These are phyloP conservation scores for Saturnispora dispora DNA, from an alignment of 805 yeast species.

Conservation along the genomic window DNA sequence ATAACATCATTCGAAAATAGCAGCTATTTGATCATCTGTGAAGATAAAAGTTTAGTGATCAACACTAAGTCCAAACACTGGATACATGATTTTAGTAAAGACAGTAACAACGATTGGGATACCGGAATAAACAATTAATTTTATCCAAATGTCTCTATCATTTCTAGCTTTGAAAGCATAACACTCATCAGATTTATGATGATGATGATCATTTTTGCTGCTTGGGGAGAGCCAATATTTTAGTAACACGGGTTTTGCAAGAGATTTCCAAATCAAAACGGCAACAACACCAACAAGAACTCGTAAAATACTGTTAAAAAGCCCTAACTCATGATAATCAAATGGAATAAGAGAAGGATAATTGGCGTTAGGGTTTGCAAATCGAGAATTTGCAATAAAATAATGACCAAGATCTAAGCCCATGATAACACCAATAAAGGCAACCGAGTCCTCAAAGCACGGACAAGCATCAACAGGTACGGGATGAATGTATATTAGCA, in stretches of 20 bases:
- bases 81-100: conserved; percentile 3
- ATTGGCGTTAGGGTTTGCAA: conserved; percentile 8
- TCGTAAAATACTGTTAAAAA: conserved; percentile 35
- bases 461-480: conserved; percentile 92
- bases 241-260: conserved; percentile 60
- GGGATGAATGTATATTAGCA: conserved; percentile 59
- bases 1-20: neutral
- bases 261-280: conserved; percentile 65
- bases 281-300: conserved; percentile 50
- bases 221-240: conserved; percentile 36
- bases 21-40: neutral
- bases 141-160: conserved; percentile 68
- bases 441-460: conserved; percentile 90
- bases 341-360: conserved; percentile 32
- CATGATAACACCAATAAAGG: conserved; percentile 78
- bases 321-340: conserved; percentile 34
- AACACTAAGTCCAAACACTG: conserved; percentile 1
- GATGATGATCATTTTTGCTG: neutral
- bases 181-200: conserved; percentile 15
- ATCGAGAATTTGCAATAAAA: conserved; percentile 18
- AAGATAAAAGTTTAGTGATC: neutral
- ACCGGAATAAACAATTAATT: conserved; percentile 76
- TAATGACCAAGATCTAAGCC: conserved; percentile 67
- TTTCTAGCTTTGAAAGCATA: conserved; percentile 54
- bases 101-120: conserved; percentile 48